Base-by-base conservation (phyloP, 306 rosid species). In the Medicago lupulina region DNA sequence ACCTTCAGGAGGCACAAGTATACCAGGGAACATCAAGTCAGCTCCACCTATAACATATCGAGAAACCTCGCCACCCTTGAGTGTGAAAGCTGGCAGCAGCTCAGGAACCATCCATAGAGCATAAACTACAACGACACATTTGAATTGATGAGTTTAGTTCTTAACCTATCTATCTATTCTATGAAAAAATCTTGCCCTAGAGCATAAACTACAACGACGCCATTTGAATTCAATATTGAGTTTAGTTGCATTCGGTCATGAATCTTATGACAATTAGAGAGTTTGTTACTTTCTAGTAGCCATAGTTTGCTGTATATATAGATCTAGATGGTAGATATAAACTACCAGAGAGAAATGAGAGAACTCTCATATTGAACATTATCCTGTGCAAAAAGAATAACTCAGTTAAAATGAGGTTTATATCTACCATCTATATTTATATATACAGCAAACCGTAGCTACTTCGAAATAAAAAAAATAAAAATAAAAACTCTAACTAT, bases 1-100 rank as follows among this genome's bases (percentile, higher is more conserved):
- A 50, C 96, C 98, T 71, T 94, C 89, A 8, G 87, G 80, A 70
- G 96, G 97, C 41, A 91, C 83, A 38, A 68, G 83, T 81, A 94
- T 94, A 70, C 98, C 98, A 0, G 98, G 98, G 83, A 94, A 94
- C 98, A 94, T 94, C 86, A 94, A 85, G 79, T 94, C 98, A 4
- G 98, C 98, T 59, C 98, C 98, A 36, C 97, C 96, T 10, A 94
- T 88, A 72, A 94, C 74, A 75, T 62, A 94, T 41, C 85, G 90
- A 23, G 97, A 94, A 54, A 91, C 98, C 87, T 87, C 97, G 16
- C 98, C 97, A 31, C 92, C 96, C 83, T 94, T 94, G 58, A 94
- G 83, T 76, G 80, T 44, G 84, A 94, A 94, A 82, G 87, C 82
- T 64, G 98, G 98, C 82, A 94, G 77, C 19, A 94, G 79, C 57